phyloP scores from a whole-genome alignment of 83 land plant species.

The Diphasiastrum complanatum region DNA sequence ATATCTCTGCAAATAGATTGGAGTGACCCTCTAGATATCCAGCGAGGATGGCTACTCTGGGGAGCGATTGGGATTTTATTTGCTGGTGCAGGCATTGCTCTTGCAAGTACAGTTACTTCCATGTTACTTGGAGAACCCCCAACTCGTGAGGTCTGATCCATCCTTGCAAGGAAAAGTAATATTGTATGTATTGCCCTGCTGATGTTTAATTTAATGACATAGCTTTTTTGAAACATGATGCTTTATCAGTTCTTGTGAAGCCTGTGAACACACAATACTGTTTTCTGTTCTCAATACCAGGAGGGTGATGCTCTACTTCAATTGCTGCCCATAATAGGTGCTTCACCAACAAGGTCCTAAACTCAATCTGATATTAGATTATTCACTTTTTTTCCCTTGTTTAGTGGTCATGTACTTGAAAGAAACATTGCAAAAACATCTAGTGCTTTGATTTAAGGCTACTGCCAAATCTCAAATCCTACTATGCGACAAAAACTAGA shows the following conservation, averaged over 20 bases:
- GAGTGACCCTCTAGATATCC: constrained; percentile 23
- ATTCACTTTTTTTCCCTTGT: neutral
- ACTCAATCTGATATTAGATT: neutral
- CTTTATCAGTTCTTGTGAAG: neutral
- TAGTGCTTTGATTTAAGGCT: no score
- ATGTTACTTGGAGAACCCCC: constrained; percentile 22
- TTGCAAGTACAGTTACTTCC: constrained; percentile 21
- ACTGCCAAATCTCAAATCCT: no score
- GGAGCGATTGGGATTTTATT: constrained; percentile 24
- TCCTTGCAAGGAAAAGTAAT: neutral
- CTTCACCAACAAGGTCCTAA: constrained; percentile 67
- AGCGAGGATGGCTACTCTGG: constrained; percentile 39
- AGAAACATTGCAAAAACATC: no score
- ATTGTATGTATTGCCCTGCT: no score
- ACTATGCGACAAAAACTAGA: no score
- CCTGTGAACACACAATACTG: neutral
- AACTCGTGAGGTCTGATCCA: constrained; percentile 30
- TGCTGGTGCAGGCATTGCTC: constrained; percentile 31
- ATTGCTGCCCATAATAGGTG: constrained; percentile 84
- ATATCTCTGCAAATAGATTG: no score
- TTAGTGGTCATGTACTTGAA: neutral
- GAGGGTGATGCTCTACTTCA: constrained; percentile 69
- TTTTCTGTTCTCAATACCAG: no score
- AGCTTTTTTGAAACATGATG: neutral
- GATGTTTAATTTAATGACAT: no score